Percentiles rank a stretch among this genome's conserved stretches.
phyloP scores from a whole-genome alignment of 768 basidiomycete genomes.

The Pleurotus salmoneostramineus region DNA sequence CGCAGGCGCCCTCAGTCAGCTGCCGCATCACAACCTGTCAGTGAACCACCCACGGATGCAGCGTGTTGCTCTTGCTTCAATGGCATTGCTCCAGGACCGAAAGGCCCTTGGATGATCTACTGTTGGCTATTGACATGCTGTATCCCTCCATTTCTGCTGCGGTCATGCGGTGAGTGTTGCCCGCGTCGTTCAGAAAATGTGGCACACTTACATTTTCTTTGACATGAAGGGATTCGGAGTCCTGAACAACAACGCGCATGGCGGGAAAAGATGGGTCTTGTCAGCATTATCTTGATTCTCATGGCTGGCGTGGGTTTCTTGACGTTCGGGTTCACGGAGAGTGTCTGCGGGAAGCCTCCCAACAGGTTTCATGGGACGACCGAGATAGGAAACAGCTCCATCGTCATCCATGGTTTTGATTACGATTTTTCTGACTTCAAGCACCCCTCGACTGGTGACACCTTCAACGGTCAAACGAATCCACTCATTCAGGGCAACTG shows the following conservation, averaged over 20 bases:
- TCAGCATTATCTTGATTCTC: conserved; percentile 71
- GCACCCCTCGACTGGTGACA: conserved; percentile 66
- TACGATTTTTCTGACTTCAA: conserved; percentile 88
- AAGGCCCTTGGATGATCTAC: conserved; percentile 94
- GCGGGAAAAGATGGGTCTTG: conserved; percentile 96
- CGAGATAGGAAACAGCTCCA: conserved; percentile 70
- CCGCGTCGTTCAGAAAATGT: neutral
- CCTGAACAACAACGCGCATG: conserved; percentile 95
- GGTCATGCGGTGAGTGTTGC: conserved; percentile 64
- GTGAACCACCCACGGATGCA: conserved; percentile 30
- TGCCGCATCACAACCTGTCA: conserved; percentile 29
- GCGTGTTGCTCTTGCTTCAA: conserved; percentile 48
- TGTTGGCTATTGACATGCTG: conserved; percentile 82
- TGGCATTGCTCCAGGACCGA: conserved; percentile 80
- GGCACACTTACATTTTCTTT: conserved; percentile 3
- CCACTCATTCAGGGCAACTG: conserved; percentile 78
- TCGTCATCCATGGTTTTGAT: conserved; percentile 92
- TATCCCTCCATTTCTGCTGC: conserved; percentile 76
- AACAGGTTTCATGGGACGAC: conserved; percentile 85
- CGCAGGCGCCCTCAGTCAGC: conserved; percentile 55
- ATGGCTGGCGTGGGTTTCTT: conserved; percentile 97
- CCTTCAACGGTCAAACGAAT: conserved; percentile 79
- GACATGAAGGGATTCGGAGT: conserved; percentile 68
- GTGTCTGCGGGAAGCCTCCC: conserved; percentile 87
- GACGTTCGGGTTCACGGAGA: conserved; percentile 96